These are phyloP conservation scores for Epichloe gansuensis DNA, from an alignment of 2,329 filamentous ascomycete genomes.

Conservation along the genomic window DNA sequence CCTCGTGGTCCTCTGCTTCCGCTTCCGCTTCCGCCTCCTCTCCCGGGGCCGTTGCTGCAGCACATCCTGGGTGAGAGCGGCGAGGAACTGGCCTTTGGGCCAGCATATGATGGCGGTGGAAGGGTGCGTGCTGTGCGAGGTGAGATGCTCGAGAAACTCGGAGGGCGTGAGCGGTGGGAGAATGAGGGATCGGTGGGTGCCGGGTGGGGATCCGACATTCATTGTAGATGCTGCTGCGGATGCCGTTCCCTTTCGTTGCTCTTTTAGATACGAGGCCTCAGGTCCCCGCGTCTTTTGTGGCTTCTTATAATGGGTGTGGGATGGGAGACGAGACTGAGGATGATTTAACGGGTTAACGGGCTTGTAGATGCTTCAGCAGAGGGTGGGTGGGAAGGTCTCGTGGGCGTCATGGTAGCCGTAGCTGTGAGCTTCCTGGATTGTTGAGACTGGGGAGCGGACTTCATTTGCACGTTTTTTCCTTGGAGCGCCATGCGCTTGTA, in stretches of 20 bases:
- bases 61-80: constrained; percentile 41
- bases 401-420: no score
- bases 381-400: not conserved
- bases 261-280: not conserved
- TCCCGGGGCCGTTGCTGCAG: constrained; percentile 12
- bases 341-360: not conserved
- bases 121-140: constrained; percentile 41
- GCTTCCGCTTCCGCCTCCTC: not conserved
- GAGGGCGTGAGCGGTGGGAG: constrained; percentile 42
- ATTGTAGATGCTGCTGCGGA: not conserved
- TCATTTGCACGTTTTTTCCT: no score
- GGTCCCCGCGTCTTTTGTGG: not conserved
- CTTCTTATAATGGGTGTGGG: no score
- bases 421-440: no score
- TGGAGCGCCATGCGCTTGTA: no score
- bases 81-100: constrained; percentile 50
- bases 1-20: no score
- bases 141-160: constrained; percentile 52
- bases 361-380: not conserved
- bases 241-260: not conserved
- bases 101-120: constrained; percentile 63
- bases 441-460: no score
- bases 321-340: no score
- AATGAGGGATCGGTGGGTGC: constrained; percentile 25
- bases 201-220: not conserved